Base-by-base conservation (phyloP, 2,329 filamentous ascomycete genomes). In the Sporothrix variecibatus region DNA sequence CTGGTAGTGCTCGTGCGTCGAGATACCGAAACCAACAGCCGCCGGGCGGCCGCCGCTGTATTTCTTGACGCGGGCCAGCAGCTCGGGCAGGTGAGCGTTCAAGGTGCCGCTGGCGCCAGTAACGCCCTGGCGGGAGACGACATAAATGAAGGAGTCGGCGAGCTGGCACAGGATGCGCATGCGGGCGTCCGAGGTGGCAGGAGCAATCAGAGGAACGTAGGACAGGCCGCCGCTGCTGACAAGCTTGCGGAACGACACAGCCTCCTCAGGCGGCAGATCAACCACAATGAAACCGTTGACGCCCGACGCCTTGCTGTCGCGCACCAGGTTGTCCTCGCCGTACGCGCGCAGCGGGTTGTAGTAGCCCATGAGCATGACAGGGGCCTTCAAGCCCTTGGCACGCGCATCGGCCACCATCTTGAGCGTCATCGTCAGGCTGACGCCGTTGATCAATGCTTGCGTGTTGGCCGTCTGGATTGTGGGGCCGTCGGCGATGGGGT, bases 91-190 rank as follows among this genome's bases (percentile, higher is more conserved):
- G 74, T 92, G 91, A 62, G 91, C 87, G 82, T 94, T 97, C 79
- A 99, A 85, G 34, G 90, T 91, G 46, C 95, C 95, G 0, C 91
- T 92, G 17, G 94, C 96, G 79, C 96, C 96, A 11, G 96, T 99
- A 73, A 98, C 95, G 79, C 96, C 96, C 92, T 97, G 97, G 79
- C 95, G 89, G 34, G 95, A 98, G 73, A 99, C 96, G 76, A 99
- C 95, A 82, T 99, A 99, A 84, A 99, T 97, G 86, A 98, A 99
- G 3, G 95, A 98, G 84, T 98, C 95, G 80, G 96, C 96, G 76
- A 99, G 95, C 82, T 94, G 91, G 89, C 96, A 99, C 15, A 99
- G 91, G 56, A 98, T 88, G 84, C 93, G 95, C 95, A 99, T 97
- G 80, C 96, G 93, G 77, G 90, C 87, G 79, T 98, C 94, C 7